phyloP scores from a whole-genome alignment of 2,329 filamentous ascomycete genomes.

The Pseudonectria buxi region DNA sequence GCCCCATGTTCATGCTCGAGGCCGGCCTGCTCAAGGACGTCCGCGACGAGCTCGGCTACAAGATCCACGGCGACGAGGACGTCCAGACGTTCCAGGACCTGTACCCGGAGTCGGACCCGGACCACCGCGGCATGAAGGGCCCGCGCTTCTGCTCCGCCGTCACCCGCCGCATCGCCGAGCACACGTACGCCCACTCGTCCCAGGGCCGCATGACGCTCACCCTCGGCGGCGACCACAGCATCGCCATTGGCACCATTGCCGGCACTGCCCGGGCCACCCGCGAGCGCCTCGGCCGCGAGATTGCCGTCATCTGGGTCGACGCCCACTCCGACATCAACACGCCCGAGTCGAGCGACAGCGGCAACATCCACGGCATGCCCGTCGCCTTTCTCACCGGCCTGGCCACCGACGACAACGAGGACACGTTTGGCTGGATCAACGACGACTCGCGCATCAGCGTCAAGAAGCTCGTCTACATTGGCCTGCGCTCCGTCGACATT shows the following conservation, averaged over 20 bases:
- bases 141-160: constrained; percentile 79
- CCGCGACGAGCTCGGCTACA: constrained; percentile 79
- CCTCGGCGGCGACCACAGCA: constrained; percentile 90
- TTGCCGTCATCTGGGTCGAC: constrained; percentile 98
- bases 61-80: constrained; percentile 72
- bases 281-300: constrained; percentile 73
- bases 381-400: constrained; percentile 86
- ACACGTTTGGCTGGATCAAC: constrained; percentile 85
- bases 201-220: constrained; percentile 85
- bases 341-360: constrained; percentile 80
- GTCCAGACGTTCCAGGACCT: constrained; percentile 79
- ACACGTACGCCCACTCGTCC: constrained; percentile 81
- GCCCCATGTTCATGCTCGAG: constrained; percentile 81
- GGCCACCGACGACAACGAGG: constrained; percentile 65
- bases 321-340: constrained; percentile 98
- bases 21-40: constrained; percentile 81
- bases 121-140: constrained; percentile 90
- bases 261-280: constrained; percentile 81
- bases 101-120: constrained; percentile 64
- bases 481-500: constrained; percentile 84
- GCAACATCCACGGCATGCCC: constrained; percentile 98
- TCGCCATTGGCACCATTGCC: constrained; percentile 88
- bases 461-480: constrained; percentile 94
- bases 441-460: constrained; percentile 63
- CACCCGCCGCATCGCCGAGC: constrained; percentile 68